phyloP scores from a whole-genome alignment of 805 yeast genomes.

The Metschnikowia aberdeeniae region DNA sequence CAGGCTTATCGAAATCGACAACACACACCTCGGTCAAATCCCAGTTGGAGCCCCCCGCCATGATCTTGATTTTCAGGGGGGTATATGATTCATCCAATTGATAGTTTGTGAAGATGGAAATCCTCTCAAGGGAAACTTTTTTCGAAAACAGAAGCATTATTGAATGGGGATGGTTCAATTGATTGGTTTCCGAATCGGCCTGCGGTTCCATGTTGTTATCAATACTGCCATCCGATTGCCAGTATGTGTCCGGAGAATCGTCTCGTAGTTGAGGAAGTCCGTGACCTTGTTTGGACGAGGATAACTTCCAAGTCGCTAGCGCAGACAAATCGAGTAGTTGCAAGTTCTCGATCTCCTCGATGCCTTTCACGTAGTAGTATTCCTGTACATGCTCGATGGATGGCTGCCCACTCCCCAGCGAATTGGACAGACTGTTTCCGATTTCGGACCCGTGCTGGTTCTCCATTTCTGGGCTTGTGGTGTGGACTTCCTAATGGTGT shows the following conservation, averaged over 20 bases:
- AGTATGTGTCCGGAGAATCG: slow-evolving; percentile 65
- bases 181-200: slow-evolving; percentile 26
- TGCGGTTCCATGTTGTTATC: slow-evolving; percentile 24
- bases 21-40: slow-evolving; percentile 66
- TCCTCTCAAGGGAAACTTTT: slow-evolving; percentile 60
- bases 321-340: slow-evolving; percentile 75
- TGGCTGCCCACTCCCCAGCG: slow-evolving; percentile 20
- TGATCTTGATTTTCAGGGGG: slow-evolving; percentile 61
- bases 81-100: slow-evolving; percentile 87
- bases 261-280: slow-evolving; percentile 72
- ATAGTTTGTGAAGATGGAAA: slow-evolving; percentile 70
- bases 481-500: background rate
- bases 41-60: slow-evolving; percentile 75
- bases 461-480: background rate
- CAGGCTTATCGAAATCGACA: slow-evolving; percentile 57
- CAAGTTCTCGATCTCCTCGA: slow-evolving; percentile 50
- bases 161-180: slow-evolving; percentile 69
- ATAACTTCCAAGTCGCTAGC: slow-evolving; percentile 79
- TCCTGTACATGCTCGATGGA: slow-evolving; percentile 38
- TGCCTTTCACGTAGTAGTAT: slow-evolving; percentile 43
- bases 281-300: slow-evolving; percentile 68
- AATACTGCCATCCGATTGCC: slow-evolving; percentile 90
- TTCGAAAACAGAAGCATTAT: slow-evolving; percentile 78
- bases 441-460: background rate
- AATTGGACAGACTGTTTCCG: background rate